Percentiles rank a stretch among this genome's conserved stretches.
Conservation (phyloP, 176 grass and related monocot genomes). For the Olyra latifolia region DNA sequence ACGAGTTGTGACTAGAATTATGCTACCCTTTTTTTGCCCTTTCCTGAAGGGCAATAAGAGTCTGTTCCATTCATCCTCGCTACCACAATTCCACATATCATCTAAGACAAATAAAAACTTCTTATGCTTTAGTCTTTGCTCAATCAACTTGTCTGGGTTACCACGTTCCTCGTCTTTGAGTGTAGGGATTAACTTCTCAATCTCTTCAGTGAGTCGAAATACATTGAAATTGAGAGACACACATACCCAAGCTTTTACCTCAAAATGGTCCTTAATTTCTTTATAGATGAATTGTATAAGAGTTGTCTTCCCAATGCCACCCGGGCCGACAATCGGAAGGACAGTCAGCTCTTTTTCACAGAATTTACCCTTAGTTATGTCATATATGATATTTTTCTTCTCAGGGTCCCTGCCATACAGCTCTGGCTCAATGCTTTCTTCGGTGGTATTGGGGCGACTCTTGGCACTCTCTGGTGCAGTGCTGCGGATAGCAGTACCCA, state of each 20-base stretch:
- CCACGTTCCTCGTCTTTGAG: background rate
- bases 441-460: background rate
- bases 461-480: background rate
- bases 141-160: background rate
- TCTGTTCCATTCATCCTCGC: background rate
- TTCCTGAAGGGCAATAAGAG: background rate
- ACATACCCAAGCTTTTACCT: slow-evolving; percentile 25
- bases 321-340: slow-evolving; percentile 40
- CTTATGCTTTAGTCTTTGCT: background rate
- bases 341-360: background rate
- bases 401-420: slow-evolving; percentile 20
- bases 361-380: background rate
- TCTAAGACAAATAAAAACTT: slow-evolving; percentile 29
- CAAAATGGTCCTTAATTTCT: background rate
- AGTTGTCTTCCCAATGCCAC: slow-evolving; percentile 54
- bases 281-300: slow-evolving; percentile 32
- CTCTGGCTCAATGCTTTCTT: background rate
- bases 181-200: background rate
- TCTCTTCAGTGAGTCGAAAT: background rate
- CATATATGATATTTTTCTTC: background rate
- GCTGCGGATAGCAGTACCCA: background rate
- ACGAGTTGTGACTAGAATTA: slow-evolving; percentile 33
- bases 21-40: background rate
- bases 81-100: slow-evolving; percentile 20
- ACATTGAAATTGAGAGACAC: slow-evolving; percentile 31